A percentile compares a stretch with the other conserved stretches of the same genome.
These are phyloP conservation scores for Nakazawaea ishiwadae DNA, from an alignment of 805 yeast genomes.

Conservation along the genomic window DNA sequence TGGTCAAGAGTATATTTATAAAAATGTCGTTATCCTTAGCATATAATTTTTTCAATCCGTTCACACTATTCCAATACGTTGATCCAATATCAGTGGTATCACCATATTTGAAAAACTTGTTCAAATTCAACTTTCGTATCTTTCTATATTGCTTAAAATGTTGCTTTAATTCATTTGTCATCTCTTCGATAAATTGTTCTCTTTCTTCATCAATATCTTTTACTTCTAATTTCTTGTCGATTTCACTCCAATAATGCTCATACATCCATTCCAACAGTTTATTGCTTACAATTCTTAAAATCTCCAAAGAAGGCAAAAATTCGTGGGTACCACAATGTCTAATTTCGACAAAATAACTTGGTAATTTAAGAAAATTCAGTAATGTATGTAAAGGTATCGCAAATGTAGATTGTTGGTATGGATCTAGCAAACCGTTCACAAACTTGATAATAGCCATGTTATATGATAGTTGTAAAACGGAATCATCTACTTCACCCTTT, in stretches of 20 bases:
- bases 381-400: slow-evolving; percentile 77
- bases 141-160: slow-evolving; percentile 44
- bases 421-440: slow-evolving; percentile 89
- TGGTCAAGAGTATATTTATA: slow-evolving; percentile 28
- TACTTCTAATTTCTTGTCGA: slow-evolving; percentile 17
- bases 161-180: slow-evolving; percentile 20
- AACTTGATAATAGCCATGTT: slow-evolving; percentile 76
- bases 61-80: slow-evolving; percentile 38
- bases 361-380: slow-evolving; percentile 66
- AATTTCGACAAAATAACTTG: slow-evolving; percentile 80
- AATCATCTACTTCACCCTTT: slow-evolving; percentile 21
- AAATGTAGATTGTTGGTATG: slow-evolving; percentile 69
- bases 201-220: slow-evolving; percentile 17
- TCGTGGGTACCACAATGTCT: slow-evolving; percentile 94
- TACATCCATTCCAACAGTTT: slow-evolving; percentile 74
- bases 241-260: slow-evolving; percentile 64
- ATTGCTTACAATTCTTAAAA: slow-evolving; percentile 55
- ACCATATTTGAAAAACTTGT: slow-evolving; percentile 33
- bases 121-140: slow-evolving; percentile 41
- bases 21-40: slow-evolving; percentile 21
- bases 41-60: slow-evolving; percentile 22
- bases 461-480: slow-evolving; percentile 46
- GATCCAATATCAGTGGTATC: slow-evolving; percentile 36
- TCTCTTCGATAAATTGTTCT: slow-evolving; percentile 11
- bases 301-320: slow-evolving; percentile 61